Evolutionary conservation across 768 basidiomycete species (phyloP), one percentile per base, ranked within the genome.

Genomic region (Crassisporium funariophilum): DNA sequence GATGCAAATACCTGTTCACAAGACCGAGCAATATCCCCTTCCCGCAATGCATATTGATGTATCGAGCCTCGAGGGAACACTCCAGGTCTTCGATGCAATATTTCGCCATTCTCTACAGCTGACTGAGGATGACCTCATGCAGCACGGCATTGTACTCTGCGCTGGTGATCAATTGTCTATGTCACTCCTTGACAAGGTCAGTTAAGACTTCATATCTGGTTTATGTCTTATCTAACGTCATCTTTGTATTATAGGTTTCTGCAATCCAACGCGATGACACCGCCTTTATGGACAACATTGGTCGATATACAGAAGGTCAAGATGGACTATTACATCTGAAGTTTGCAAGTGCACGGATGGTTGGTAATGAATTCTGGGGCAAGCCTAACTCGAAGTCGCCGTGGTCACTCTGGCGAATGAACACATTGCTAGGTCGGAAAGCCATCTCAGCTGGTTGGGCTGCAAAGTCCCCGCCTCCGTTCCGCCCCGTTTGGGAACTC

Each of bases 351-450:
- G 39, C 43, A 19, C 58, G 58, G 0, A 46, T 57, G 40, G 35
- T 58, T 8, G 44, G 50, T 1, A 66, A 66, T 41, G 58, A 66
- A 39, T 53, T 49, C 35, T 66, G 65, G 65, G 63, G 65, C 3
- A 49, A 39, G 19, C 56, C 61, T 19, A 66, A 64, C 33, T 23
- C 49, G 2, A 44, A 55, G 19, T 47, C 51, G 1, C 54, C 59
- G 0, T 60, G 56, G 56, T 54, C 53, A 2, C 38, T 57, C 9
- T 57, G 56, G 53, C 38, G 36, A 15, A 35, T 57, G 3, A 57
- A 57, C 41, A 44, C 50, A 2, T 23, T 54, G 1, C 41, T 54
- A 2, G 53, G 47, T 1, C 50, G 53, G 1, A 57, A 54, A 34
- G 15, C 47, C 4, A 37, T 57, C 15, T 13, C 23, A 2, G 50